Evolutionary conservation across 2,329 filamentous ascomycete species (phyloP).

Genomic region (Sarocladiaceae sp.): DNA sequence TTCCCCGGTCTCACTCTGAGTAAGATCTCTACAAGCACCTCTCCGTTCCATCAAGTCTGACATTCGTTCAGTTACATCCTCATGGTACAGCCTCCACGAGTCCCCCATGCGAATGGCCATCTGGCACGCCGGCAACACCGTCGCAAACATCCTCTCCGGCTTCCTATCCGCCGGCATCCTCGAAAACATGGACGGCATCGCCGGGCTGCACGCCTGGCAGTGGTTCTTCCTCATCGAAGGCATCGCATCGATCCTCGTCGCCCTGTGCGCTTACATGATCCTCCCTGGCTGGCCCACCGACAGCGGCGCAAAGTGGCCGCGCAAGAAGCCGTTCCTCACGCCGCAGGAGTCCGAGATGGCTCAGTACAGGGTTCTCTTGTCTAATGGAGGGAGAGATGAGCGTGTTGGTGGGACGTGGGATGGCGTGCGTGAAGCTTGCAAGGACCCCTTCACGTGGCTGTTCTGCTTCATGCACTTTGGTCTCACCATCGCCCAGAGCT

Average conservation of each 20-base stretch:
- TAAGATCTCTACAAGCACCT: conserved; percentile 10
- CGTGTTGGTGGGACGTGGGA: conserved; percentile 28
- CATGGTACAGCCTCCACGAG: conserved; percentile 39
- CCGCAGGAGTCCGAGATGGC: conserved; percentile 30
- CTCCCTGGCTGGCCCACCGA: conserved; percentile 30
- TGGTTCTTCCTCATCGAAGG: conserved; percentile 42
- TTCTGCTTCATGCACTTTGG: conserved; percentile 34
- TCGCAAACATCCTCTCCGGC: conserved; percentile 38
- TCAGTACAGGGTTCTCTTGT: conserved; percentile 26
- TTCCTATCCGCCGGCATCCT: conserved; percentile 38
- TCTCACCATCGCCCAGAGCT: conserved; percentile 32
- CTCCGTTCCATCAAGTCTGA: background rate
- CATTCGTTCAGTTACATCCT: conserved; percentile 25
- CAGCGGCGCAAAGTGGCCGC: conserved; percentile 14
- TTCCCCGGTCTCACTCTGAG: conserved; percentile 40
- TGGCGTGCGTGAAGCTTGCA: conserved; percentile 23
- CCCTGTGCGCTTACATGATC: conserved; percentile 25
- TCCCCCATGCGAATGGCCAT: conserved; percentile 29
- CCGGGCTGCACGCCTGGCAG: conserved; percentile 33
- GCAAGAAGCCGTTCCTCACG: conserved; percentile 19
- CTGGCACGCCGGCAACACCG: conserved; percentile 37
- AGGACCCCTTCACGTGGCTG: conserved; percentile 30
- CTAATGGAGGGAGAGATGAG: conserved; percentile 27
- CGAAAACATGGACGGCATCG: conserved; percentile 32
- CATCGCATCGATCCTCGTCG: conserved; percentile 26